phyloP scores from a whole-genome alignment of 1,284 basidiomycete genomes.

The Puccinia novopanici region DNA sequence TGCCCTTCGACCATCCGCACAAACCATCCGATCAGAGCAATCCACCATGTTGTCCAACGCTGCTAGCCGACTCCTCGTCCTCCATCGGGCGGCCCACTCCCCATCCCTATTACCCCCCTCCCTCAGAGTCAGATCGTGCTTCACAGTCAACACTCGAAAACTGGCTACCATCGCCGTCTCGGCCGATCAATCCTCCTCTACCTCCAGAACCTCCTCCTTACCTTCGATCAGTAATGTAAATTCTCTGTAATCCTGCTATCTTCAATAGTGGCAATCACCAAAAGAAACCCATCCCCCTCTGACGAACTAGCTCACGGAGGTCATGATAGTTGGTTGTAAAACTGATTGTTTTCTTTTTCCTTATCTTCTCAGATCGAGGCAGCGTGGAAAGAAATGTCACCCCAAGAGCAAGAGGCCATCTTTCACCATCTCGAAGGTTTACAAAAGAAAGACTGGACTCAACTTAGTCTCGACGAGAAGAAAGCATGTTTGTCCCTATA shows the following conservation, averaged over 20 bases:
- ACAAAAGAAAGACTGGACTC: slow-evolving; percentile 51
- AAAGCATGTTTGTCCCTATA: slow-evolving; percentile 44
- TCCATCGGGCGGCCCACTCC: slow-evolving; percentile 9
- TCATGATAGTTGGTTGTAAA: neutral
- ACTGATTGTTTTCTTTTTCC: neutral
- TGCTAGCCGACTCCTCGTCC: slow-evolving; percentile 13
- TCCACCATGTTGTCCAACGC: slow-evolving; percentile 16
- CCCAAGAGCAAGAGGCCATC: slow-evolving; percentile 48
- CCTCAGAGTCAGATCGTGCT: slow-evolving; percentile 1
- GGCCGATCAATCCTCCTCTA: slow-evolving; percentile 12
- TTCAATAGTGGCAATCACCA: neutral
- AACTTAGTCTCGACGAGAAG: slow-evolving; percentile 48
- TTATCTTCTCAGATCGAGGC: slow-evolving; percentile 44
- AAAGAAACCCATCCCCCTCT: neutral
- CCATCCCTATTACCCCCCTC: slow-evolving; percentile 13
- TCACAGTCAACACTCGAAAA: neutral
- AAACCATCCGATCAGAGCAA: neutral
- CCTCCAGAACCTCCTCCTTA: slow-evolving; percentile 23
- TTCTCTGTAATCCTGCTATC: neutral
- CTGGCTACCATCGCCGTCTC: slow-evolving; percentile 32
- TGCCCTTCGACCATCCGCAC: neutral
- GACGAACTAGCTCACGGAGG: neutral
- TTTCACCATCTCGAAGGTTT: slow-evolving; percentile 51
- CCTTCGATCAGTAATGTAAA: slow-evolving; percentile 36
- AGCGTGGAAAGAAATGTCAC: slow-evolving; percentile 51